phyloP scores from a whole-genome alignment of 1,284 basidiomycete species.

The Spongiforma sp. region DNA sequence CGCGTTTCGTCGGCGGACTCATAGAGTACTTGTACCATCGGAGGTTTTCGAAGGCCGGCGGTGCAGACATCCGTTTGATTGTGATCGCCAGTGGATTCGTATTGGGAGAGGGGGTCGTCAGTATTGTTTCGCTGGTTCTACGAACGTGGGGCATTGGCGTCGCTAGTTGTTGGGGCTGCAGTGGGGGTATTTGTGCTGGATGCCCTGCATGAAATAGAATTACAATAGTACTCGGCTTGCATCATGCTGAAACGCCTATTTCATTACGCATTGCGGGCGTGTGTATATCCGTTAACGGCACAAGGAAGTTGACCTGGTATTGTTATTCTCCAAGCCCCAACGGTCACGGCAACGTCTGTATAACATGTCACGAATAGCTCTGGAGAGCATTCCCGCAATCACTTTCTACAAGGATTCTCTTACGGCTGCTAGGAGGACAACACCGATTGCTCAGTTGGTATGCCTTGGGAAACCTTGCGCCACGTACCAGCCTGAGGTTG shows the following conservation, averaged over 20 bases:
- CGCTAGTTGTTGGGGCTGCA: conserved; percentile 86
- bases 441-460: conserved; percentile 76
- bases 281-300: conserved; percentile 17
- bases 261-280: neutral
- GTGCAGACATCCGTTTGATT: conserved; percentile 75
- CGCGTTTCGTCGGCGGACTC: conserved; percentile 88
- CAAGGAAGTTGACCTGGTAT: neutral
- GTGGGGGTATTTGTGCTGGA: conserved; percentile 71
- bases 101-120: conserved; percentile 91
- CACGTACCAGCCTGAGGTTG: conserved; percentile 81
- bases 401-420: conserved; percentile 77
- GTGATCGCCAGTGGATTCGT: conserved; percentile 96
- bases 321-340: too few species aligned
- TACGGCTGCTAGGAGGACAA: conserved; percentile 71
- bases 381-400: conserved; percentile 73
- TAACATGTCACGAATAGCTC: conserved; percentile 68
- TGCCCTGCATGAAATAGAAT: conserved; percentile 50
- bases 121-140: conserved; percentile 80
- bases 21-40: conserved; percentile 75
- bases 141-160: conserved; percentile 78
- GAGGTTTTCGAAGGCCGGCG: conserved; percentile 50
- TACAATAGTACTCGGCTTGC: neutral
- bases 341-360: neutral
- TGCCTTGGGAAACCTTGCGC: conserved; percentile 84
- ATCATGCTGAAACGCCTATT: neutral